Percentiles rank a stretch among this genome's conserved stretches.
Evolutionary conservation across 164 flowering plant genomes (phyloP).

Genomic region (Stephania cephalantha): DNA sequence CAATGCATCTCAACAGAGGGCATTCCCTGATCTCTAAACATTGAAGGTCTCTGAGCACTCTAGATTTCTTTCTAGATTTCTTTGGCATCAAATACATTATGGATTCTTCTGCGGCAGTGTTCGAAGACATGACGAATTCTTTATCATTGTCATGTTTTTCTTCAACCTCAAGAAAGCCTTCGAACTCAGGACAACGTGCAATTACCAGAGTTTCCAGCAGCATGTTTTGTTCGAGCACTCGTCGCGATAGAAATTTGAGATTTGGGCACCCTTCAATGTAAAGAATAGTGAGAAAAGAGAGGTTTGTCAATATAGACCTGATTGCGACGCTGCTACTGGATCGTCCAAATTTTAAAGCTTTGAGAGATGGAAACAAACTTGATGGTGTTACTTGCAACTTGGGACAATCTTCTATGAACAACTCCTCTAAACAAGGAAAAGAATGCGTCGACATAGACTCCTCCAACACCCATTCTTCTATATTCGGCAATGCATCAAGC

Average conservation of each 20-base stretch:
- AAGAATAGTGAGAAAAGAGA: background rate
- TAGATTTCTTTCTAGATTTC: too few species aligned
- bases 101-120: too few species aligned
- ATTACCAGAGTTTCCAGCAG: background rate
- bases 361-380: background rate
- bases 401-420: background rate
- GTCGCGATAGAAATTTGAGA: background rate
- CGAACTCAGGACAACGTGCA: background rate
- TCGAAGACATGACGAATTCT: too few species aligned
- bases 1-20: background rate
- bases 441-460: background rate
- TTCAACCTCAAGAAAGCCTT: background rate
- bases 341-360: background rate
- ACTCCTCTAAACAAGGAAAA: slow-evolving; percentile 15
- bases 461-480: slow-evolving; percentile 16
- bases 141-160: too few species aligned
- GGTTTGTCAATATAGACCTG: background rate
- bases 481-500: background rate
- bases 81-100: too few species aligned
- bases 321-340: background rate
- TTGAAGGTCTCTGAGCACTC: background rate
- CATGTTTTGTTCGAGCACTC: background rate
- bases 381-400: background rate
- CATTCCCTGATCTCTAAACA: background rate
- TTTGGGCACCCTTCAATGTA: background rate